Percentiles rank a stretch among this genome's conserved stretches.
phyloP scores from a whole-genome alignment of 2,329 filamentous ascomycete species.

The Trichoderma koningii region DNA sequence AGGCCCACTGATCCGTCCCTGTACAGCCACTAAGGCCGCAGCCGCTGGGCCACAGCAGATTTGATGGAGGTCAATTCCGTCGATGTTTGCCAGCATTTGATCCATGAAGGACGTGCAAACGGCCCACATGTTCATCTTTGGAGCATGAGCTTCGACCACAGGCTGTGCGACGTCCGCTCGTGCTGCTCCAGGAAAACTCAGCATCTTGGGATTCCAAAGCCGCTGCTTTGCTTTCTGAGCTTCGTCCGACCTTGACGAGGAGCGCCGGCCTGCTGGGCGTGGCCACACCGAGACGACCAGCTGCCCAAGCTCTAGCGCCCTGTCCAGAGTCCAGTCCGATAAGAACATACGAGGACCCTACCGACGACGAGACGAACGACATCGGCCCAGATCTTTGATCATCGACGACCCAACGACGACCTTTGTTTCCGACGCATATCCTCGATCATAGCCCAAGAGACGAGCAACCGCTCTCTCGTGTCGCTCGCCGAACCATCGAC shows the following conservation, averaged over 20 bases:
- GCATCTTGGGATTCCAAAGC: background rate
- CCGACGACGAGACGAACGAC: background rate
- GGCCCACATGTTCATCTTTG: background rate
- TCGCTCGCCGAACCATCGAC: background rate
- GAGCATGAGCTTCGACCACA: too few species aligned
- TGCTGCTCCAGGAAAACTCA: background rate
- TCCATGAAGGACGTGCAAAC: background rate
- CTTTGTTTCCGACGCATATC: background rate
- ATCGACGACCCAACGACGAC: background rate
- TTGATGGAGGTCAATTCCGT: background rate
- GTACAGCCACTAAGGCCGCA: conserved; percentile 14
- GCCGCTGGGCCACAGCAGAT: background rate
- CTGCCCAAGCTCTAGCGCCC: background rate
- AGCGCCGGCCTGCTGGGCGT: conserved; percentile 1
- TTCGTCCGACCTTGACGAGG: background rate
- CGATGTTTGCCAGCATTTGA: too few species aligned
- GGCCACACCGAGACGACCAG: background rate
- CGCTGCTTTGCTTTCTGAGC: background rate
- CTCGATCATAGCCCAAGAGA: background rate
- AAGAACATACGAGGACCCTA: background rate
- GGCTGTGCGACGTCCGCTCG: conserved; percentile 18
- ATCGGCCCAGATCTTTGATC: background rate
- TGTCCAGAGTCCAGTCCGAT: background rate
- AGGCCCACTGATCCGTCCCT: background rate
- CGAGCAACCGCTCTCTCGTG: background rate